phyloP scores from a whole-genome alignment of 306 rosid genomes.

The Sphenostylis stenocarpa region DNA sequence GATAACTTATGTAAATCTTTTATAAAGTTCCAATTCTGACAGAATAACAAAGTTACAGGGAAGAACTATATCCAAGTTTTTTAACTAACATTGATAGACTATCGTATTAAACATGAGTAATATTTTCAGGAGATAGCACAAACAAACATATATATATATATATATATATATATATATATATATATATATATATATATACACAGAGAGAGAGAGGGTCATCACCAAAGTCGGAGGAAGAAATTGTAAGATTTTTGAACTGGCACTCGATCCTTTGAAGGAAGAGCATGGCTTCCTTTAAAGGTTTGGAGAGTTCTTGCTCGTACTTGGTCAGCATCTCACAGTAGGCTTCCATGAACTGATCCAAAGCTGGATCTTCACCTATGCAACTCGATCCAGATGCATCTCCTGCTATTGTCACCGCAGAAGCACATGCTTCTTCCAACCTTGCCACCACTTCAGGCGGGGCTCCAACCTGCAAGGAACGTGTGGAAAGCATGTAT shows the following conservation, averaged over 20 bases:
- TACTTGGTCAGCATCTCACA: slow-evolving; percentile 97
- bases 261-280: slow-evolving; percentile 77
- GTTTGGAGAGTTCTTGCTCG: slow-evolving; percentile 92
- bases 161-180: no score
- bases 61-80: not conserved
- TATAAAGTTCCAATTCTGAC: not conserved
- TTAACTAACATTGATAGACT: not conserved
- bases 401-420: slow-evolving; percentile 47
- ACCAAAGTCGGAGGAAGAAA: slow-evolving; percentile 69
- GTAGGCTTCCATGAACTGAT: slow-evolving; percentile 99
- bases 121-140: not conserved
- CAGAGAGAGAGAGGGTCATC: slow-evolving; percentile 4
- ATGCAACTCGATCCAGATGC: slow-evolving; percentile 46
- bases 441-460: slow-evolving; percentile 77
- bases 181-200: no score
- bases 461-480: slow-evolving; percentile 87
- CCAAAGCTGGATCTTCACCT: slow-evolving; percentile 95
- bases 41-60: not conserved
- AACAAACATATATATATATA: no score
- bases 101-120: not conserved
- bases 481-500: not conserved
- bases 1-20: not conserved
- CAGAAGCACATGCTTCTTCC: slow-evolving; percentile 74
- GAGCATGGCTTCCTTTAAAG: slow-evolving; percentile 93
- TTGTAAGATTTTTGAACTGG: slow-evolving; percentile 75